These are phyloP conservation scores for Aristolochia californica DNA, from an alignment of 164 flowering plant species.

Conservation along the genomic window DNA sequence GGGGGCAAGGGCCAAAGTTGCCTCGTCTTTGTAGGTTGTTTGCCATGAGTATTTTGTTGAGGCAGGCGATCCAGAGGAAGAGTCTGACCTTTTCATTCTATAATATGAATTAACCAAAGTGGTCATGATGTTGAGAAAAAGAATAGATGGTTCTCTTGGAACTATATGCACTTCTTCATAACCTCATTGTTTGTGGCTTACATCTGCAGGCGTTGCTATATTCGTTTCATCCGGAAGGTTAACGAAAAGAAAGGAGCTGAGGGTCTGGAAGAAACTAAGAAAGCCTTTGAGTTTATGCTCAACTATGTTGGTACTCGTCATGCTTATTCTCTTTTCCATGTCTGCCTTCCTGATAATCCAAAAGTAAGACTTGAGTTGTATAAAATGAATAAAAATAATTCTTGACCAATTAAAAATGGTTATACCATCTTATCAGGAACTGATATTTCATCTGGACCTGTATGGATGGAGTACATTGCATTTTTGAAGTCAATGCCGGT, in stretches of 20 bases:
- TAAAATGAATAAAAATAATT: not conserved
- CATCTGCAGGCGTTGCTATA: conserved; percentile 78
- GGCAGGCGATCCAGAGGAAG: too few relatives aligned
- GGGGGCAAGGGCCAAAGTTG: too few relatives aligned
- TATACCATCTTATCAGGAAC: conserved; percentile 34
- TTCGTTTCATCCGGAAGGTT: conserved; percentile 76
- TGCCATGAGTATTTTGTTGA: too few relatives aligned
- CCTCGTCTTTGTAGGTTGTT: too few relatives aligned
- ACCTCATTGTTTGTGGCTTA: not conserved
- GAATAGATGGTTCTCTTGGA: too few relatives aligned
- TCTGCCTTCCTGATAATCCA: not conserved
- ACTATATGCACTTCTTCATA: not conserved
- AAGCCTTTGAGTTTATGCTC: conserved; percentile 95
- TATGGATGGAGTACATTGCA: conserved; percentile 93
- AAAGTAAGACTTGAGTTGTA: not conserved
- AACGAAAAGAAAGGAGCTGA: conserved; percentile 83
- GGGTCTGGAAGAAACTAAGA: conserved; percentile 90
- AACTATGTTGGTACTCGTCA: conserved; percentile 59
- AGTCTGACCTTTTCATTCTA: too few relatives aligned
- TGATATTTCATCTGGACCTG: conserved; percentile 89
- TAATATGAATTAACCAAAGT: too few relatives aligned
- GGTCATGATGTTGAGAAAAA: too few relatives aligned
- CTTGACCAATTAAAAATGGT: not conserved
- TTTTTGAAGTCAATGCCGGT: conserved; percentile 82
- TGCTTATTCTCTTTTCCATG: conserved; percentile 1